Evolutionary conservation across 225 moss, liverwort and hornwort species (phyloP), one percentile per base, ranked within the genome.

Genomic region (Anthoceros angustus): DNA sequence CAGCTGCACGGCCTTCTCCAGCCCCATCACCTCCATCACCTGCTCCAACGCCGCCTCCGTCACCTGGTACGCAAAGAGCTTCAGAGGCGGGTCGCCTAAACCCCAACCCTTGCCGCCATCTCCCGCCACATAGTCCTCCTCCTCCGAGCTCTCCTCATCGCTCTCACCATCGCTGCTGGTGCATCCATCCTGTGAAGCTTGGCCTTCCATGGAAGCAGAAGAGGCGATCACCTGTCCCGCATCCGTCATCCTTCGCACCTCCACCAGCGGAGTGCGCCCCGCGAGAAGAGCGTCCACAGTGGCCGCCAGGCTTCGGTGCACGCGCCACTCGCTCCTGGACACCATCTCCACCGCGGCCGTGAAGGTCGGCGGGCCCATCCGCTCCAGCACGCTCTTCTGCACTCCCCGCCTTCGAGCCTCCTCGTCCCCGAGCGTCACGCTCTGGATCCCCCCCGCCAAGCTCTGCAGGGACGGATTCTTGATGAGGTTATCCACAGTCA

Each of bases 371-470:
- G 94, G 94, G 8, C 88, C 90, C 69, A 83, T 86, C 40, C 94
- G 78, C 77, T 95, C 94, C 79, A 95, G 67, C 41, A 95, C 91
- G 74, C 94, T 88, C 78, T 95, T 95, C 77, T 90, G 94, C 74
- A 90, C 88, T 64, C 86, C 84, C 79, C 94, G 76, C 77, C 88
- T 79, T 68, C 91, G 84, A 40, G 94, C 94, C 73, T 90, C 91
- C 76, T 95, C 94, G 74, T 95, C 94, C 61, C 94, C 94, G 70
- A 95, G 91, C 75, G 88, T 95, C 65, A 95, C 94, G 75, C 90
- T 88, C 87, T 95, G 94, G 74, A 95, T 86, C 67, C 94, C 94
- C 42, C 94, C 94, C 10, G 86, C 91, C 69, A 95, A 72, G 73
- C 83, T 78, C 74, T 90, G 86, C 42, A 95, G 85, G 25, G 94